Conservation (phyloP, 192 early-diverging fungal genomes). For the Jimgerdemannia flammicorona region DNA sequence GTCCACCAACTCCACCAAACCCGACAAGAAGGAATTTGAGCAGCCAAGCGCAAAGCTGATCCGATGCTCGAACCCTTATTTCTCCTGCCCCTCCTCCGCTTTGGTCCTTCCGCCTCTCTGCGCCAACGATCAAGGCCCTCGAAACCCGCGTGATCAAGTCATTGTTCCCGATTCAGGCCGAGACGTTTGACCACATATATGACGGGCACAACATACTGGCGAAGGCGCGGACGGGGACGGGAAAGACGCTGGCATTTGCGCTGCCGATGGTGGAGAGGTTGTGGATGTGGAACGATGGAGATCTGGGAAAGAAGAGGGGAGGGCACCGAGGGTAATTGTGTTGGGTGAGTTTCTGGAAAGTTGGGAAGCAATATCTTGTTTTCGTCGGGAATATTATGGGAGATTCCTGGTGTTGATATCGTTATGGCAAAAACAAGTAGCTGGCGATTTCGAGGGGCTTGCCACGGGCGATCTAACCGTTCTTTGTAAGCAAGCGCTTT, state of each 20-base stretch:
- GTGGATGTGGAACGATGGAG: slow-evolving; percentile 29
- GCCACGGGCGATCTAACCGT: slow-evolving; percentile 54
- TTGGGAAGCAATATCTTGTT: too few relatives aligned
- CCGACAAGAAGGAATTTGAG: slow-evolving; percentile 20
- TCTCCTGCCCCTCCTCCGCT: slow-evolving; percentile 20
- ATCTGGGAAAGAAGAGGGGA: slow-evolving; percentile 28
- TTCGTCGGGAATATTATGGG: too few relatives aligned
- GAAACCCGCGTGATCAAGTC: slow-evolving; percentile 66
- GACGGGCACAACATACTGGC: slow-evolving; percentile 76
- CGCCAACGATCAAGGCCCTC: slow-evolving; percentile 66
- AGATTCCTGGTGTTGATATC: too few relatives aligned
- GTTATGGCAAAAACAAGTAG: slow-evolving; percentile 80
- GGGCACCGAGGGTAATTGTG: slow-evolving; percentile 50
- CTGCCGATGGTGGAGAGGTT: slow-evolving; percentile 71
- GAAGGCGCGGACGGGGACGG: slow-evolving; percentile 73
- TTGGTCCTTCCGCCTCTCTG: slow-evolving; percentile 53
- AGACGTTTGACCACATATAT: slow-evolving; percentile 66
- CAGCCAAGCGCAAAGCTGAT: slow-evolving; percentile 31
- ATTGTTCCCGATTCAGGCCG: slow-evolving; percentile 95
- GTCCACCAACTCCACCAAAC: slow-evolving; percentile 3
- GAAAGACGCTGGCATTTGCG: slow-evolving; percentile 77
- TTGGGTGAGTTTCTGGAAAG: slow-evolving; percentile 20
- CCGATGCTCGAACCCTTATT: slow-evolving; percentile 4
- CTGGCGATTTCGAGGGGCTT: slow-evolving; percentile 70
- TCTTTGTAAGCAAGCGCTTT: slow-evolving; percentile 7